phyloP scores from a whole-genome alignment of 2,329 filamentous ascomycete genomes.

The Pyrenophora graminea region DNA sequence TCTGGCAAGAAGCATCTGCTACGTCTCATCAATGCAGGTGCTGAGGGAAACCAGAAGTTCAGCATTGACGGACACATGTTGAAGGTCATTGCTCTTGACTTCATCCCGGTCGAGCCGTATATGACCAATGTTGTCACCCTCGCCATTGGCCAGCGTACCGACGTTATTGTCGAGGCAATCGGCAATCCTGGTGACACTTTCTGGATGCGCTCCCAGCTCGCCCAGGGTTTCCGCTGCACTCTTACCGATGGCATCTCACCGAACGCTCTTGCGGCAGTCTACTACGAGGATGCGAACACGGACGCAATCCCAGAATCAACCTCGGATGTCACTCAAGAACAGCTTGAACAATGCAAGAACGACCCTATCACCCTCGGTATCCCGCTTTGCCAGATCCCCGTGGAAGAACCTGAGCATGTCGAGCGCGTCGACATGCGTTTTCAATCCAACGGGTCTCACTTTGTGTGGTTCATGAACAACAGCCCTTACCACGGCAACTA shows the following conservation, averaged over 20 bases:
- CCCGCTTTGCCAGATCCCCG: conserved; percentile 30
- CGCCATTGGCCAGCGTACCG: conserved; percentile 46
- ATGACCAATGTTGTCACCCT: conserved; percentile 46
- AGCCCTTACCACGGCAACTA: conserved; percentile 33
- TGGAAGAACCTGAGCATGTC: conserved; percentile 24
- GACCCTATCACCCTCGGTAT: conserved; percentile 12
- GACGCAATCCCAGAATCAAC: conserved; percentile 54
- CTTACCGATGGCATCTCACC: conserved; percentile 23
- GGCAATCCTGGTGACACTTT: conserved; percentile 33
- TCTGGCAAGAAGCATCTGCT: conserved; percentile 49
- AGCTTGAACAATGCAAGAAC: conserved; percentile 25
- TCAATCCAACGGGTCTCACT: conserved; percentile 31
- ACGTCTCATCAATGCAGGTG: conserved; percentile 49
- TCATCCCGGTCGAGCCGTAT: conserved; percentile 48
- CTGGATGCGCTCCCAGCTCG: conserved; percentile 47
- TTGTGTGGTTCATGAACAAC: conserved; percentile 32
- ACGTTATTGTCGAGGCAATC: conserved; percentile 41
- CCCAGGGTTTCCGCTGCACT: conserved; percentile 19
- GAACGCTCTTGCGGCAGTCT: conserved; percentile 59
- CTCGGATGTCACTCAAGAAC: conserved; percentile 23
- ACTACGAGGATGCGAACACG: conserved; percentile 64
- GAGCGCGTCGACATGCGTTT: conserved; percentile 28
- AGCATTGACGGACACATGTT: conserved; percentile 50
- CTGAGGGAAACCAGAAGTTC: conserved; percentile 47
- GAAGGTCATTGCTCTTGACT: conserved; percentile 49